Base-by-base conservation (phyloP, 306 rosid genomes). In the Lathyrus aphaca region DNA sequence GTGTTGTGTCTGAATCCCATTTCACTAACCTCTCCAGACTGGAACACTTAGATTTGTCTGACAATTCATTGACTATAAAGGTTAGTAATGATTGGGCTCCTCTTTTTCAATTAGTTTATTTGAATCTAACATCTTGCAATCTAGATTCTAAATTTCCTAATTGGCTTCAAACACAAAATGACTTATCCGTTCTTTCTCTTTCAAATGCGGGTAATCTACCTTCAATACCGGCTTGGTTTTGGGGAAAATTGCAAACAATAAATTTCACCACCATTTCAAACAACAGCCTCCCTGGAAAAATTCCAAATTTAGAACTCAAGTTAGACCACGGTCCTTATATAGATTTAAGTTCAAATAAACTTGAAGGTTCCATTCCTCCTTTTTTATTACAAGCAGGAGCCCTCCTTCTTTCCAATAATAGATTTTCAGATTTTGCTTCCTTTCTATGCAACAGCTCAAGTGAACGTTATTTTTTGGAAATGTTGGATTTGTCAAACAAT, bases 401-500 rank as follows among this genome's bases (percentile, higher is more conserved):
- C 37, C 7, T 61, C 10, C 0, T 5, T 49, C 53, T 72, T 15
- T 63, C 35, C 11, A 17, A 42, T 23, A 73, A 73, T 25, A 73
- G 12, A 11, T 21, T 72, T 49, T 61, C 69, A 37, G 9, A n/a
- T 49, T 35, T 37, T 10, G 10, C 0, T 12, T 32, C 69, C 9
- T 60, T 72, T 32, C 7, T 46, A 10, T 73, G 63, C 10, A 35
- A 19, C 54, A 23, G n/a, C 61, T 8, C 37, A 37, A 62, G 11
- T 13, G 11, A 19, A 8, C 7, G 1, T 7, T 40, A 10, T 13
- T 72, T 19, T 21, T 21, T 73, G 23, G 1, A 0, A 14, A 1
- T 53, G 3, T 64, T 73, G 21, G 71, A 73, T 39, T 1, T 73
- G 2, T 73, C 77, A 64, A 64, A 51, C 29, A 51, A 51, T 51